Evolutionary conservation across 192 early-diverging fungal genomes (phyloP).

Genomic region (Umbelopsis isabellina): DNA sequence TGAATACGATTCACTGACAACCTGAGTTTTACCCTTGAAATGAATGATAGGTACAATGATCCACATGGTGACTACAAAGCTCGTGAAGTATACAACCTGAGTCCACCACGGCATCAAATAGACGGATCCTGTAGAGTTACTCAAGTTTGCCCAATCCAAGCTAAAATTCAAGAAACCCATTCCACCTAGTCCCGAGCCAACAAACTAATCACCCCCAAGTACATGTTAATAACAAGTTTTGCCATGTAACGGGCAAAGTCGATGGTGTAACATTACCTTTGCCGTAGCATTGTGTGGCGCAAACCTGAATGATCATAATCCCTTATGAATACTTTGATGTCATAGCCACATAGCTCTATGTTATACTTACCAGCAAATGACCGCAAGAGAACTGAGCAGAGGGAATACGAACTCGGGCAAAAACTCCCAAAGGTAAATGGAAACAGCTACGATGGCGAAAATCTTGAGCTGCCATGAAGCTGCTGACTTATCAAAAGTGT

Average conservation of each 20-base stretch:
- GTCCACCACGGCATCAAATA: constrained; percentile 50
- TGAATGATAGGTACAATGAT: constrained; percentile 42
- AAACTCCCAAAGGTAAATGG: constrained; percentile 46
- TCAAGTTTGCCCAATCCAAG: constrained; percentile 40
- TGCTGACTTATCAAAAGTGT: constrained; percentile 31
- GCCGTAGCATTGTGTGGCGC: constrained; percentile 14
- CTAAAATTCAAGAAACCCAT: constrained; percentile 54
- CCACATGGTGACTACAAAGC: constrained; percentile 53
- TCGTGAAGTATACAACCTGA: constrained; percentile 46
- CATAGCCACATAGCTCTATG: background rate
- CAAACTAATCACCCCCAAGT: constrained; percentile 32
- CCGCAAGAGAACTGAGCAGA: constrained; percentile 39
- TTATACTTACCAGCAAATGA: constrained; percentile 41
- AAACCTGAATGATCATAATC: background rate
- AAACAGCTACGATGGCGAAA: constrained; percentile 34
- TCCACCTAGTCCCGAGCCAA: constrained; percentile 48
- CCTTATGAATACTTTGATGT: too few species aligned
- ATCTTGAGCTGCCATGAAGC: constrained; percentile 37
- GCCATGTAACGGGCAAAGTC: background rate
- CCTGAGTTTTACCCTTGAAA: constrained; percentile 28
- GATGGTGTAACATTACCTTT: background rate
- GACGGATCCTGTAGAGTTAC: constrained; percentile 41
- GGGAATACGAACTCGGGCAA: constrained; percentile 45
- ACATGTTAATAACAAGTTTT: background rate
- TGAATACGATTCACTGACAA: too few species aligned